Base-by-base conservation (phyloP, 2,329 filamentous ascomycete species). In the Penicillium sp. region DNA sequence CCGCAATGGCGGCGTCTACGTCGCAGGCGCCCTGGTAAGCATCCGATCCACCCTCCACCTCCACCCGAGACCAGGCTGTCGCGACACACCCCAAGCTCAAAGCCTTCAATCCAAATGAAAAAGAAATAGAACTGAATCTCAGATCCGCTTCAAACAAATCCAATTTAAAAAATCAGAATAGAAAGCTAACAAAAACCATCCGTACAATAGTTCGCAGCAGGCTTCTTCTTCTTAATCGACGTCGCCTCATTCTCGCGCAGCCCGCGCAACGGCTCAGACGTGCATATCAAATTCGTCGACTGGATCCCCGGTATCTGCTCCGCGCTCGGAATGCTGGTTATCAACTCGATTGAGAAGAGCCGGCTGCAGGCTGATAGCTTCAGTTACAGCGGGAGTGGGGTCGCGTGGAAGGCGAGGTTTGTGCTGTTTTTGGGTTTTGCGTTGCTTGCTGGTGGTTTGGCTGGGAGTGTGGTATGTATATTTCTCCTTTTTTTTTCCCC, bases 301-400 rank as follows among this genome's bases (percentile, higher is more conserved):
- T 89, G 86, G 86, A 86, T 89, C 64, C 87, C 86, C 4, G 82
- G 83, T 59, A 89, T 89, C 75, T 89, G 87, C 78, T 87, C 83
- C 43, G 80, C 84, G 59, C 79, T 89, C 33, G 86, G 86, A 59
- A 88, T 89, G 86, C 80, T 89, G 50, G 84, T 89, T 65, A 88
- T 89, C 78, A 89, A 89, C 74, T 85, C 81, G 60, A 88, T 89
- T 68, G 86, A 89, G 68, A 89, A 89, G 75, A 82, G 84, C 27
- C 79, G 85, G 40, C 72, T 89, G 55, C 82, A 80, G 39, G 84
- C 83, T 34, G 86, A 89, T 69, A 84, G 78, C 68, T 88, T 85
- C 69, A 84, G 81, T 58, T 88, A 88, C 72, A 82, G 79, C 50
- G 86, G 86, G 3, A 84, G 82, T 58, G 84, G 84, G 2, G 85